These are phyloP conservation scores for Aspergillus baeticus DNA, from an alignment of 495 filamentous ascomycete species.

Conservation along the genomic window DNA sequence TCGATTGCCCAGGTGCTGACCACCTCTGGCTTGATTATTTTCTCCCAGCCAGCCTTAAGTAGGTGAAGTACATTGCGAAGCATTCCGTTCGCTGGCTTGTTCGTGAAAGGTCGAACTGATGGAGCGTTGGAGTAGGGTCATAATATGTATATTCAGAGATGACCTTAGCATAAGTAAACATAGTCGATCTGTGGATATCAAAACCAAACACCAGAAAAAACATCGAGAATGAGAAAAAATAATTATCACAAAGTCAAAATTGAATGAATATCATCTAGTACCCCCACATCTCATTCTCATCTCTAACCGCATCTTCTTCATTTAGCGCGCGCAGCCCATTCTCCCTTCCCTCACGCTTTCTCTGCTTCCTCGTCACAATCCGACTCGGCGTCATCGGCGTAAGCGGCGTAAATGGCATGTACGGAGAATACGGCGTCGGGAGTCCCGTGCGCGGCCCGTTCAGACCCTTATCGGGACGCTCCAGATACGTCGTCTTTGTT, in stretches of 20 bases:
- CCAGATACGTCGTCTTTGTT: conserved; percentile 78
- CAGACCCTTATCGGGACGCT: conserved; percentile 56
- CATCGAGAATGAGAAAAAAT: neutral
- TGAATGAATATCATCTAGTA: no score
- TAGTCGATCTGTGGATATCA: conserved; percentile 3
- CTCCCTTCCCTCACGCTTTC: conserved; percentile 53
- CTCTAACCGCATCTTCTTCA: conserved; percentile 50
- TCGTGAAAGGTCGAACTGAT: neutral
- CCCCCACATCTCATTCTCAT: conserved; percentile 59
- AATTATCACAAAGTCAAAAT: no score
- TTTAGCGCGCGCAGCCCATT: conserved; percentile 40
- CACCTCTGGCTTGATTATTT: no score
- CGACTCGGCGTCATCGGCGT: conserved; percentile 81
- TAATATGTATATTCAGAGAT: neutral
- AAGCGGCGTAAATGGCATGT: conserved; percentile 87
- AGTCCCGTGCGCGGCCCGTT: conserved; percentile 70
- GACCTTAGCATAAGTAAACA: neutral
- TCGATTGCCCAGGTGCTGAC: no score
- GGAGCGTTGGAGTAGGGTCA: neutral
- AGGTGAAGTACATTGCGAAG: conserved; percentile 32
- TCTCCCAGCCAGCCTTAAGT: no score
- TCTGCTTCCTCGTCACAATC: conserved; percentile 70
- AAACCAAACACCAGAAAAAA: conserved; percentile 5
- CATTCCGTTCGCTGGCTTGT: conserved; percentile 37
- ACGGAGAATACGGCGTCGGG: conserved; percentile 82